Base-by-base conservation (phyloP, 2,329 filamentous ascomycete species). In the Apiospora rasikravindrae region DNA sequence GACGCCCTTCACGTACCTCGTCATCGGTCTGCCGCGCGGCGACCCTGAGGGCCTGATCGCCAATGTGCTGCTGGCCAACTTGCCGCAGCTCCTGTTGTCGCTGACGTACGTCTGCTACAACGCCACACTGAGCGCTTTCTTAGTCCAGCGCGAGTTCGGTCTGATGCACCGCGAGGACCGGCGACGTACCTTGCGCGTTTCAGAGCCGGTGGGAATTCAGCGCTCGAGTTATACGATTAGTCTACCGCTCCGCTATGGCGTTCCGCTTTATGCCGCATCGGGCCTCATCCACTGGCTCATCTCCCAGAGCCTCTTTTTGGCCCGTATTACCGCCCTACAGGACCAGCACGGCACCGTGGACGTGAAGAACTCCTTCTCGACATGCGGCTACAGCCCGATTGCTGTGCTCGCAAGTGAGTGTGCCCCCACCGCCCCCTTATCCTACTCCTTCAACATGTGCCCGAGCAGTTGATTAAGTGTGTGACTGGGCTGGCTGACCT, bases 221-320 rank as follows among this genome's bases (percentile, higher is more conserved):
- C 78, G 84, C 4, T 82, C 81, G 0, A 84, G 80, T 1, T 86
- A 85, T 72, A 85, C 81, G 67, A 82, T 88, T 14, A 82, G 81
- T 2, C 74, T 89, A 2, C 86, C 86, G 1, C 82, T 84, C 49
- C 79, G 79, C 22, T 88, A 85, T 71, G 81, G 81, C 0, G 69
- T 87, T 0, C 83, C 85, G 0, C 75, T 87, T 1, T 77, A 83
- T 1, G 72, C 76, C 0, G 73, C 75, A 1, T 82, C 80, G 1
- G 80, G 77, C 0, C 4, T 85, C 1, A 76, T 87, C 70, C 86
- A 88, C 74, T 88, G 85, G 86, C 78, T 88, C 6, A 79, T 86
- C 4, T 88, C 86, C 0, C 84, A 86, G 72, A 83, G 81, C 61
- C 72, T 87, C 1, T 88, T 86, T 76, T 73, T 86, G 0, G 83